Evolutionary conservation across 176 grass and related monocot species (phyloP).

Genomic region (Ananas comosus): DNA sequence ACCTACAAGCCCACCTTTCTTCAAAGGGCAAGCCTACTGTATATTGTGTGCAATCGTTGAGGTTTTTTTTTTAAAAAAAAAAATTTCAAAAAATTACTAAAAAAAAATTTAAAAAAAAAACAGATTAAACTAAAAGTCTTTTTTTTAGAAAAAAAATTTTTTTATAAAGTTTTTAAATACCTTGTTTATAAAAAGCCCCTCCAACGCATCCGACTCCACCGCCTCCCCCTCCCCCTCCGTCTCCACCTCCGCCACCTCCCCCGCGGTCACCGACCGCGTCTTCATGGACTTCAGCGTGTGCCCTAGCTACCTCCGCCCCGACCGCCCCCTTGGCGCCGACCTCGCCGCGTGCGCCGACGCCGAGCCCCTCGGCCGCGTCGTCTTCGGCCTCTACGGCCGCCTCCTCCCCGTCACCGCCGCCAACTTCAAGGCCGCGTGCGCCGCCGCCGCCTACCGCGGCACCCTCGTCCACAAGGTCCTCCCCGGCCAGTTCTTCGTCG

Average conservation of each 20-base stretch:
- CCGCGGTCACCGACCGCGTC: constrained; percentile 15
- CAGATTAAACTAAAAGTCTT: too few species aligned
- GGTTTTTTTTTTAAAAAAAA: too few species aligned
- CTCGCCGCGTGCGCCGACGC: constrained; percentile 75
- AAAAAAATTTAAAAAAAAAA: too few species aligned
- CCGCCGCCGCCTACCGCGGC: constrained; percentile 59
- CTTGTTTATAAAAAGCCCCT: too few species aligned
- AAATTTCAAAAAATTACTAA: too few species aligned
- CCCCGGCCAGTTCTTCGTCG: constrained; percentile 78
- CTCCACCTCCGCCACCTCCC: not conserved
- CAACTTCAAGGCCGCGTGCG: constrained; percentile 75
- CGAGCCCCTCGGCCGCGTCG: constrained; percentile 69
- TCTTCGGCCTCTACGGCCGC: constrained; percentile 89
- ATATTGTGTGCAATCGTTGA: too few species aligned
- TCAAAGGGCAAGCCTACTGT: too few species aligned
- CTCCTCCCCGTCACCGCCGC: constrained; percentile 53
- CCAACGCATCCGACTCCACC: too few species aligned
- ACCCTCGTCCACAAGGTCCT: constrained; percentile 82
- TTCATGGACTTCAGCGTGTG: constrained; percentile 94
- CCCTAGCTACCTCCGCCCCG: constrained; percentile 64
- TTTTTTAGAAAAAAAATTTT: too few species aligned
- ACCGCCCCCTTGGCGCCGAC: constrained; percentile 61
- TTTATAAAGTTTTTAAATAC: too few species aligned
- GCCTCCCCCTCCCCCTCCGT: not conserved
- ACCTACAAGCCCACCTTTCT: too few species aligned